Percentiles rank a stretch among this genome's conserved stretches.
Evolutionary conservation across 2,329 filamentous ascomycete species (phyloP).

Genomic region (Xylaria digitata): DNA sequence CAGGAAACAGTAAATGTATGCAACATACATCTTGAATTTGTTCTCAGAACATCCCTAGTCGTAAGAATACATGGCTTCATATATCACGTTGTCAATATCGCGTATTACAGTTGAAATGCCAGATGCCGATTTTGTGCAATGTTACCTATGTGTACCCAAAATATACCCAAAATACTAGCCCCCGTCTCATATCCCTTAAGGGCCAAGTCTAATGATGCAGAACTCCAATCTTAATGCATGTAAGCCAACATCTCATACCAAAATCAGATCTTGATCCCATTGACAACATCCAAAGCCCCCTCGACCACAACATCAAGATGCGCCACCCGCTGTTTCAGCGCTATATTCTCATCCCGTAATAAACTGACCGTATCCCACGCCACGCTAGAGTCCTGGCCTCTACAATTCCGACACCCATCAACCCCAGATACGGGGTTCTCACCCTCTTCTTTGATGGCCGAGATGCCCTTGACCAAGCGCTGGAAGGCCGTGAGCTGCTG

Average conservation of each 20-base stretch:
- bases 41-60: background rate
- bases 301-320: conserved; percentile 71
- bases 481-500: conserved; percentile 60
- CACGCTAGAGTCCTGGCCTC: conserved; percentile 67
- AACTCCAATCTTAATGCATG: conserved; percentile 15
- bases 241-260: background rate
- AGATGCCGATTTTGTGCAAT: conserved; percentile 10
- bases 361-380: conserved; percentile 74
- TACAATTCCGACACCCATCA: conserved; percentile 65
- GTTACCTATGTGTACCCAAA: conserved; percentile 6
- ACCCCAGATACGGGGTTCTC: conserved; percentile 33
- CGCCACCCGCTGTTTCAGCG: conserved; percentile 68
- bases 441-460: conserved; percentile 51
- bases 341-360: conserved; percentile 70
- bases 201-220: conserved; percentile 9
- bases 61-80: background rate
- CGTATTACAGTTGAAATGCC: background rate
- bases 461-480: conserved; percentile 60
- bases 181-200: no score
- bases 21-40: background rate
- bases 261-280: conserved; percentile 60
- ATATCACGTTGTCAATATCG: background rate
- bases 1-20: background rate
- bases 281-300: conserved; percentile 69
- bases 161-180: background rate